These are phyloP conservation scores for Pontederia crassipes DNA, from an alignment of 176 grass and related monocot species.

Conservation along the genomic window DNA sequence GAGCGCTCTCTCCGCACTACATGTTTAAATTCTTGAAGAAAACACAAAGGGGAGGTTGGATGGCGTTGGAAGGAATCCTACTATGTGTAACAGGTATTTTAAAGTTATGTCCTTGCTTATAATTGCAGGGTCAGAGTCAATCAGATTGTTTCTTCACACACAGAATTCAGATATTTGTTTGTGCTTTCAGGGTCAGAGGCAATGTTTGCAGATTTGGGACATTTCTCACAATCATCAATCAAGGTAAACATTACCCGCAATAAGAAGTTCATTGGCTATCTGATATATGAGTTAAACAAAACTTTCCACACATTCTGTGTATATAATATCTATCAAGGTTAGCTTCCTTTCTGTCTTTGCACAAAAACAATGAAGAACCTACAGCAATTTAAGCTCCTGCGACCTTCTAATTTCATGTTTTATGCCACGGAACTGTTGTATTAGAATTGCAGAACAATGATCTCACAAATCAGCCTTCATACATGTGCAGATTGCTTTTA, in stretches of 20 bases:
- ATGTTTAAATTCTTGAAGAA: conserved; percentile 98
- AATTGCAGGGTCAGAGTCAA: too few relatives aligned
- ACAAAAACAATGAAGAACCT: too few relatives aligned
- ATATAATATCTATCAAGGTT: background rate
- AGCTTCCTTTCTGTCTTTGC: background rate
- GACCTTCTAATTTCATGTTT: background rate
- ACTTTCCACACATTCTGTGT: background rate
- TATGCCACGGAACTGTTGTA: background rate
- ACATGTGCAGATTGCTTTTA: conserved; percentile 72
- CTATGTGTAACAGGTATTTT: conserved; percentile 74
- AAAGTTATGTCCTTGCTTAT: background rate
- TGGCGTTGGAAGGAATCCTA: conserved; percentile 89
- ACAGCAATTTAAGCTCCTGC: too few relatives aligned
- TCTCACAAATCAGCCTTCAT: conserved; percentile 4
- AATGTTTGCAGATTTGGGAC: conserved; percentile 96
- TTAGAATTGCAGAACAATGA: too few relatives aligned
- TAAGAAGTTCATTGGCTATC: background rate
- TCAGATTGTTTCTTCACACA: background rate
- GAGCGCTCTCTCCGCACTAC: conserved; percentile 83
- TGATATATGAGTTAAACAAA: background rate
- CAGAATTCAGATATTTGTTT: background rate
- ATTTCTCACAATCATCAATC: conserved; percentile 92
- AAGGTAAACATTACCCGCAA: conserved; percentile 40
- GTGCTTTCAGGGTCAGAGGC: conserved; percentile 81
- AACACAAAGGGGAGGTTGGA: conserved; percentile 89